Evolutionary conservation across 495 filamentous ascomycete species (phyloP).

Genomic region (Penicillium canariense): DNA sequence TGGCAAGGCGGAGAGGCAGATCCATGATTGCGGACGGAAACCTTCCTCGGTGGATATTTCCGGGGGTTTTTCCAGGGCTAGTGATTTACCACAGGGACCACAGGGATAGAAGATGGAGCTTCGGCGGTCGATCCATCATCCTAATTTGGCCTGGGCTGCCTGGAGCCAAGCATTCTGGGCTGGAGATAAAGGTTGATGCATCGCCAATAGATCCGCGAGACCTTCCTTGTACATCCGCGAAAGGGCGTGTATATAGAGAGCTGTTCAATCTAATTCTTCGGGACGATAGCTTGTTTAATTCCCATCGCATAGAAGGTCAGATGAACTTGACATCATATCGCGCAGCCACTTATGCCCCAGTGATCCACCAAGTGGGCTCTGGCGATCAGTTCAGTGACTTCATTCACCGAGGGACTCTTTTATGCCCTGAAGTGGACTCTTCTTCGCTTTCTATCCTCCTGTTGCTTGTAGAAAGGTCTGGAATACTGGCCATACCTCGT

Average conservation of each 20-base stretch:
- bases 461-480: not conserved
- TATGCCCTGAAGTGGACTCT: not conserved
- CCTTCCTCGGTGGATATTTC: constrained; percentile 5
- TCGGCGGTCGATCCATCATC: constrained; percentile 15
- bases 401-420: constrained; percentile 2
- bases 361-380: constrained; percentile 20
- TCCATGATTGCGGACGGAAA: not conserved
- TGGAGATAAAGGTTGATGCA: constrained; percentile 21
- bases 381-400: constrained; percentile 17
- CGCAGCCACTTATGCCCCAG: constrained; percentile 4
- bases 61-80: not conserved
- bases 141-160: constrained; percentile 9
- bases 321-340: constrained; percentile 16
- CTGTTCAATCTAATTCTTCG: not conserved
- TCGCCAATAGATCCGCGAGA: constrained; percentile 14
- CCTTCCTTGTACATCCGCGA: constrained; percentile 8
- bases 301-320: not conserved
- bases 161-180: constrained; percentile 29
- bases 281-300: not conserved
- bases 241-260: constrained; percentile 14
- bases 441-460: not conserved
- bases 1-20: not conserved
- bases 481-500: not conserved
- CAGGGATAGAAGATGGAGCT: constrained; percentile 7
- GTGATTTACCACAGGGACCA: constrained; percentile 1